Evolutionary conservation across 202 grass and related monocot genomes (phyloP), one percentile per base, ranked within the genome.

Genomic region (Brachypodium distachyon): DNA sequence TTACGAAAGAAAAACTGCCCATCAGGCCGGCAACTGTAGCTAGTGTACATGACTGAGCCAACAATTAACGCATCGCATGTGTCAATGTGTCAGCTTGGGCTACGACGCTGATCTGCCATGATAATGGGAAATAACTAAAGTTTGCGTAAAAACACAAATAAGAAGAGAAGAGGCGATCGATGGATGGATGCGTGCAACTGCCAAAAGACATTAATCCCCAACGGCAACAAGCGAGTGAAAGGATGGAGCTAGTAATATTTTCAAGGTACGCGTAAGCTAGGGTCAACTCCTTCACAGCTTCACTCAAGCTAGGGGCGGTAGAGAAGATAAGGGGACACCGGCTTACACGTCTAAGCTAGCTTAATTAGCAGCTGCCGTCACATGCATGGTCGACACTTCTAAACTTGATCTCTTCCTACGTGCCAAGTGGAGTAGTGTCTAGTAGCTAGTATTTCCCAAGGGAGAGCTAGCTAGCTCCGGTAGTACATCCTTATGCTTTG

Each of bases 151-250:
- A 81, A 70, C 78, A 86, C 78, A 40, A 8, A 49, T 4, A 7
- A 16, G 21, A 3, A 10, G 9, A 26, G 11, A 71, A 54, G 41
- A 41, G 39, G 37, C 54, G 74, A n/a, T 60, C 22, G 25, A 21
- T 18, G 13, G 12, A 57, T 68, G 26, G 37, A 46, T 72, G 84
- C 77, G 63, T 81, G 53, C 26, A 77, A 61, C 36, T 55, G 44
- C 46, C 71, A 81, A 86, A 86, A 81, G 84, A 81, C 84, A 81
- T n/a, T 37, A 67, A 76, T 86, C 72, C 62, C 44, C 42, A 74
- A 69, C 71, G 72, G 63, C 62, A 73, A 76, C 65, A 65, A 70
- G 42, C 34, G 57, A 78, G 77, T 72, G 28, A 72, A 17, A 13
- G 9, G 19, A 46, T 27, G 70, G 51, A 26, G 33, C 33, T 3